Evolutionary conservation across 1,284 basidiomycete genomes (phyloP), one percentile per base, ranked within the genome.

Genomic region (Melampsora medusae): DNA sequence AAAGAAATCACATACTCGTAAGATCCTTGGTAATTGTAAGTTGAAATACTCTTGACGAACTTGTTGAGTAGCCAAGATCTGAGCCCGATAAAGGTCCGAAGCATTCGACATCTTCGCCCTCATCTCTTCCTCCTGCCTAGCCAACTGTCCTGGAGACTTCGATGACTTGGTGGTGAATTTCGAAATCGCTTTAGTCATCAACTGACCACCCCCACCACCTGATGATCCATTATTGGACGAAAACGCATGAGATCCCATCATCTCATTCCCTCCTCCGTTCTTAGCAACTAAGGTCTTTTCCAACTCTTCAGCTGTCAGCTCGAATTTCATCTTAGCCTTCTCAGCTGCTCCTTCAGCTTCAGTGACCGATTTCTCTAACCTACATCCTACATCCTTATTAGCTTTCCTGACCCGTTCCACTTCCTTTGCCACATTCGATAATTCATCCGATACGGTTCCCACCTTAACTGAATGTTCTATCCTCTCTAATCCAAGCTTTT

Each of bases 21-120:
- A 84, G 78, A 98, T 92, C 80, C 93, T 90, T 61, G 97, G 96
- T 62, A 97, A 85, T 81, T 98, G 96, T 81, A 96, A 91, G 83
- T 97, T 96, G 84, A 97, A 99, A 83, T 96, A 98, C 82, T 99
- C 96, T 83, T 97, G 94, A 69, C 95, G 87, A 84, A 93, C 88
- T 2, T 89, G 86, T 83, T 97, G 95, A 12, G 92, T 92, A 79
- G 94, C 92, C 33, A 89, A 88, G n/a, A 97, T 90, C 14, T 93
- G 90, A 84, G 94, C 93, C 77, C 93, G 87, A 82, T 95, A 98
- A 42, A 89, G 88, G 81, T 98, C 96, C 46, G 92, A 93, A 4
- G 92, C 89, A 65, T 86, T 86, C 6, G 92, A 93, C 86, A 98
- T 90, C 79, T 94, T 87, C 35, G 88, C 85, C 70, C 97, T 87